Conservation (phyloP, 768 basidiomycete genomes). For the Chalciporus pseudorubinellus region DNA sequence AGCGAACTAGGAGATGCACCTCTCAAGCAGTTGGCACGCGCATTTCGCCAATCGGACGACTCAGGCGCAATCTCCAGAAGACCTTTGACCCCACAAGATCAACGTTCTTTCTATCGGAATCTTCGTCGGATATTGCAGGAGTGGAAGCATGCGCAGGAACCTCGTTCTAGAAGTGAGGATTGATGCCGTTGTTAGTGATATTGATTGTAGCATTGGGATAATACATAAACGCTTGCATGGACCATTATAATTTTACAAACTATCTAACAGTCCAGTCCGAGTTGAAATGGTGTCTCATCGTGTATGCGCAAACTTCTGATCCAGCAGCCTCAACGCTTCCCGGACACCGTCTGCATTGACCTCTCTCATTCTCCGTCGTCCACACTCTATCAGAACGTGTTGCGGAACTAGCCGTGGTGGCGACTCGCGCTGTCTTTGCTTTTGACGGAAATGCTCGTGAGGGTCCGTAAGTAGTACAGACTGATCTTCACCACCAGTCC, state of each 20-base stretch:
- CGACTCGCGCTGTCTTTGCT: slow-evolving; percentile 39
- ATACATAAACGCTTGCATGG: not conserved
- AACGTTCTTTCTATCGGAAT: slow-evolving; percentile 38
- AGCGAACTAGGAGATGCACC: slow-evolving; percentile 41
- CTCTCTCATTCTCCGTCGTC: slow-evolving; percentile 57
- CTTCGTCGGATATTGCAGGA: slow-evolving; percentile 31
- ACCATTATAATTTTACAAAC: not conserved
- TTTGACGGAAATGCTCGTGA: slow-evolving; percentile 50
- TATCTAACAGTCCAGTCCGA: not conserved
- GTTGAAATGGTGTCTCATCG: slow-evolving; percentile 16
- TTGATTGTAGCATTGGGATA: slow-evolving; percentile 1
- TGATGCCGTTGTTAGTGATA: not conserved
- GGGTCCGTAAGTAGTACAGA: slow-evolving; percentile 52
- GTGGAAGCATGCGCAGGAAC: slow-evolving; percentile 19
- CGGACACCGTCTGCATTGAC: slow-evolving; percentile 72
- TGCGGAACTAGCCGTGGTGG: slow-evolving; percentile 58
- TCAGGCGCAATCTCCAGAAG: slow-evolving; percentile 11
- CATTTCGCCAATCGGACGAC: slow-evolving; percentile 40
- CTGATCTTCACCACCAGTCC: slow-evolving; percentile 26
- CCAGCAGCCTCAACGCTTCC: slow-evolving; percentile 73
- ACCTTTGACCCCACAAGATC: slow-evolving; percentile 32
- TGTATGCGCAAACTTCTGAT: slow-evolving; percentile 53
- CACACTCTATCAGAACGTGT: slow-evolving; percentile 60
- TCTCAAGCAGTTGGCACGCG: slow-evolving; percentile 43
- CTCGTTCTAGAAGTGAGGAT: not conserved